These are phyloP conservation scores for Trichoderma parareesei DNA, from an alignment of 495 filamentous ascomycete genomes.

Conservation along the genomic window DNA sequence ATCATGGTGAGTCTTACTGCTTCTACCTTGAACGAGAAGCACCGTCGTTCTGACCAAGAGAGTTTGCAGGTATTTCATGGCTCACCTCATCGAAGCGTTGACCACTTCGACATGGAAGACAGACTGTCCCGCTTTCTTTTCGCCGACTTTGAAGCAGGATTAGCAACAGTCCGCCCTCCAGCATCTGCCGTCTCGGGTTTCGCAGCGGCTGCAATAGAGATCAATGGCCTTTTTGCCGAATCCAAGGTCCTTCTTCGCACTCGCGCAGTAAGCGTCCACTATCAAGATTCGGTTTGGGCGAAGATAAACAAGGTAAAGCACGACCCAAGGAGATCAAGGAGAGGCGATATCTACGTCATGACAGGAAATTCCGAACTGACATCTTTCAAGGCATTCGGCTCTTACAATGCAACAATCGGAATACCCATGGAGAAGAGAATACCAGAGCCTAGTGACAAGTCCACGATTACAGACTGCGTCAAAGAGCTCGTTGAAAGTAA, in stretches of 20 bases:
- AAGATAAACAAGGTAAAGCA: neutral
- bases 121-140: constrained; percentile 15
- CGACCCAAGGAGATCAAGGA: too few relatives aligned
- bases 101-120: constrained; percentile 15
- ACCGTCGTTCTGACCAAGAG: neutral
- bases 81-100: constrained; percentile 17
- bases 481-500: neutral
- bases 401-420: neutral
- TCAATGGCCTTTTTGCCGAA: neutral
- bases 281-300: neutral
- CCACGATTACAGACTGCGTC: neutral
- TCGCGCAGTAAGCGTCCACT: neutral
- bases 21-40: neutral
- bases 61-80: constrained; percentile 12
- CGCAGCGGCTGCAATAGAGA: constrained; percentile 9
- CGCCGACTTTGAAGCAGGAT: neutral
- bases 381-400: neutral
- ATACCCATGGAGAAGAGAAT: neutral
- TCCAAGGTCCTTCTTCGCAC: neutral
- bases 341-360: too few relatives aligned
- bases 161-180: neutral
- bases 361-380: too few relatives aligned
- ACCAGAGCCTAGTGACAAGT: neutral
- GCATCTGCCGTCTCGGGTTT: neutral
- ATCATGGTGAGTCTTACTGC: constrained; percentile 10